Base-by-base conservation (phyloP, 345 rosid genomes). In the Gossypium ekmanianum region DNA sequence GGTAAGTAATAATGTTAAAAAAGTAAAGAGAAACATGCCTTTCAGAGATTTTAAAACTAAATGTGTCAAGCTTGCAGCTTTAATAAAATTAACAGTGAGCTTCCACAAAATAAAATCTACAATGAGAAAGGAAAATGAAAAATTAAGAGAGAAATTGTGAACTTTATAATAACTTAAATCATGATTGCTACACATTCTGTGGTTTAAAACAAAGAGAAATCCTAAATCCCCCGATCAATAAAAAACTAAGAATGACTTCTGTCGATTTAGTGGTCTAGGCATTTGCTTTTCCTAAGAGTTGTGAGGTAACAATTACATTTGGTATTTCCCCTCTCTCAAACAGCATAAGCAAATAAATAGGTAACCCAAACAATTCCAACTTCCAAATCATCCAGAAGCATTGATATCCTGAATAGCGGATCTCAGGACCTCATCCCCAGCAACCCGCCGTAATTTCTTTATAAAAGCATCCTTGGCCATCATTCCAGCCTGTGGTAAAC, bases 361-460 rank as follows among this genome's bases (percentile, higher is more conserved):
- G 13, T 7, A 43, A 16, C 22, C 22, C 26, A 59, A 43, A 73
- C 54, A 24, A 17, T 61, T 45, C 13, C 59, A 14, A 45, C 8
- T 69, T 27, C 2, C 61, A 68, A 16, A 45, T 75, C 72, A 74
- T 34, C 43, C 55, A 20, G 62, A 52, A 68, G 63, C 54, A 64
- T 9, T 18, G 48, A 87, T 81, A 68, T 78, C 84, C 77, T 11
- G 74, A 24, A 81, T 77, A 12, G 80, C 71, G 16, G 85, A 75
- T 69, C 73, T 69, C 26, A 87, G 68, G 56, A 70, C 75, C 47
- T 75, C 75, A 79, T 87, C 85, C 39, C 90, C 88, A 7, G 73
- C 82, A 72, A 80, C 73, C 39, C 27, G 16, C 14, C 84, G 83
- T 41, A 87, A 26, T 16, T 71, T 81, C 62, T 62, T 80, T 16